phyloP scores from a whole-genome alignment of 768 basidiomycete species.

The Amanita inopinata region DNA sequence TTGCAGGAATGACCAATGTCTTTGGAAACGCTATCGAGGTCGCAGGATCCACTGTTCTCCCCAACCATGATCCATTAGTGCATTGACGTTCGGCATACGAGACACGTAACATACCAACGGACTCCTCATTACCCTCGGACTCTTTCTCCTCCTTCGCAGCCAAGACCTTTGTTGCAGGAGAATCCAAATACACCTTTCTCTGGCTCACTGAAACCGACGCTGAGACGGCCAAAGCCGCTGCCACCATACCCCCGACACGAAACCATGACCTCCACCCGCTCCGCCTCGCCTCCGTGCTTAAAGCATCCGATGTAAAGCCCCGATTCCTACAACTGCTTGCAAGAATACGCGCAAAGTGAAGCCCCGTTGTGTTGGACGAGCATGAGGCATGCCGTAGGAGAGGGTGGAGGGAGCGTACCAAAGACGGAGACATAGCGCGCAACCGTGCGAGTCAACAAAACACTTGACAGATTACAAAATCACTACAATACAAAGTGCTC shows the following conservation, averaged over 20 bases:
- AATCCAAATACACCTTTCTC: constrained; percentile 5
- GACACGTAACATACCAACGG: background rate
- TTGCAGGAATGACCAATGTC: constrained; percentile 52
- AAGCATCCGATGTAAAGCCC: too few species aligned
- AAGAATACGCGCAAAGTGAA: too few species aligned
- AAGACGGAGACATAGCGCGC: too few species aligned
- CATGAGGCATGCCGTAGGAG: too few species aligned
- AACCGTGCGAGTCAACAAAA: too few species aligned
- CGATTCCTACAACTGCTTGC: too few species aligned
- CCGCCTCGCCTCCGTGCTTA: too few species aligned
- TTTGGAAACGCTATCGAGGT: constrained; percentile 70
- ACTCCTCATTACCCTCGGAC: background rate
- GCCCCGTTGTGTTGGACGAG: too few species aligned
- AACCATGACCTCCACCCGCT: background rate
- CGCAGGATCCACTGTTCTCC: constrained; percentile 54
- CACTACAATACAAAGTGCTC: too few species aligned
- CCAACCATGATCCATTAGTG: too few species aligned
- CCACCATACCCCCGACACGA: background rate
- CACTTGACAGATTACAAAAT: too few species aligned
- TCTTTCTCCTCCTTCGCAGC: background rate
- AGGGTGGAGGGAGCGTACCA: too few species aligned
- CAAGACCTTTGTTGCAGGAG: background rate
- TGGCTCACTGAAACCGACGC: background rate
- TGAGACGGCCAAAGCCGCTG: background rate
- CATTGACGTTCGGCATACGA: background rate